Evolutionary conservation across 257 asterid species (phyloP), one percentile per base, ranked within the genome.

Genomic region (Osmanthus fragrans): DNA sequence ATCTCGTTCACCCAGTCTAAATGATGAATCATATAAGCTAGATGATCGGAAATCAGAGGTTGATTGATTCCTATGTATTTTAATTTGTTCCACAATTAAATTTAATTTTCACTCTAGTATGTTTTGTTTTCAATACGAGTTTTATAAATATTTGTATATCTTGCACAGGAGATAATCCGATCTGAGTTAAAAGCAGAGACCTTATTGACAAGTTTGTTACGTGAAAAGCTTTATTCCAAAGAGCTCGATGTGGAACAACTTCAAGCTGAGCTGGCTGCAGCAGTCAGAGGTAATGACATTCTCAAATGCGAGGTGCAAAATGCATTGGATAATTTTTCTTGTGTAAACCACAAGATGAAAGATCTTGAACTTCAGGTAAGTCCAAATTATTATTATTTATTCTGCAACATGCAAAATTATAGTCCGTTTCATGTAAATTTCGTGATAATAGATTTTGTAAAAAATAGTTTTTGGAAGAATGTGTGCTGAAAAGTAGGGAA

Each of bases 251-350:
- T 86, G 72, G 98, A 96, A 82, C 99, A 92, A 85, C 88, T 92
- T 82, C 94, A 89, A 81, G 93, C 99, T 80, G 99, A 96, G 84
- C 88, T 96, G 75, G 98, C 98, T 73, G 91, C 97, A 74, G 88
- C 91, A 42, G 84, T 94, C 73, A 86, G 97, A 82, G 92, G 96
- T 74, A 89, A 87, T 47, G 98, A 96, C 47, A 83, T 92, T 74
- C 94, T 92, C 80, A 93, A 88, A 84, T 87, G 94, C 75, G 98
- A 96, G 82, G 88, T 90, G 56, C 97, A 94, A 82, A 92, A 90
- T 82, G 92, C 96, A n/a, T 33, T 84, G 76, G 99, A 96, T 86
- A 86, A 85, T 68, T 86, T 90, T 80, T 88, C 98, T 51, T 96
- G 97, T 77, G 32, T 82, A 72, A 91, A 87, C 84, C 97, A 96